Percentiles rank a stretch among this genome's conserved stretches.
These are phyloP conservation scores for Plasmodium inui DNA, from an alignment of 169 alveolate species.

Conservation along the genomic window DNA sequence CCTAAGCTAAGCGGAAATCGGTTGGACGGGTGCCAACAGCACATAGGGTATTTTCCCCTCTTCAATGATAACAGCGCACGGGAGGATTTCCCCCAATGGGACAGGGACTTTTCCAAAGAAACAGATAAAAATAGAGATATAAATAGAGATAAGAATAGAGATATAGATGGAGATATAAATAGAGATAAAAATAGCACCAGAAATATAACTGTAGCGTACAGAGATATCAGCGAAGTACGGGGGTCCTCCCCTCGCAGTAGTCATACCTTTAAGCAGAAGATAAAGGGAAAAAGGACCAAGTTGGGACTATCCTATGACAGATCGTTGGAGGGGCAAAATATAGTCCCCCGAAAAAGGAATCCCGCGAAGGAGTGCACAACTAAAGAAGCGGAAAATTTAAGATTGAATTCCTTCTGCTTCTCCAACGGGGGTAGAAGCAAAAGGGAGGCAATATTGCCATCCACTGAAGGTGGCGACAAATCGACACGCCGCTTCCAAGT, in stretches of 20 bases:
- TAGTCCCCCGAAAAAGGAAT: not conserved
- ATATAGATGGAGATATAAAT: too few species aligned
- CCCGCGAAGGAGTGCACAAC: not conserved
- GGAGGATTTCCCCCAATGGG: not conserved
- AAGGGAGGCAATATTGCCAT: not conserved
- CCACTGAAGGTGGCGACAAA: not conserved
- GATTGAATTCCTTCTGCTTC: not conserved
- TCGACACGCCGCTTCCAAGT: not conserved
- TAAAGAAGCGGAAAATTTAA: not conserved
- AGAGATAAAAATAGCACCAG: not conserved
- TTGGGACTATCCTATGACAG: not conserved
- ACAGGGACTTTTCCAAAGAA: not conserved
- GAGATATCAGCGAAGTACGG: not conserved
- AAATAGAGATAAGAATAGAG: too few species aligned
- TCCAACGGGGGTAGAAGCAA: not conserved
- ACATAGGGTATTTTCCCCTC: not conserved
- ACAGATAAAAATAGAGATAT: not conserved
- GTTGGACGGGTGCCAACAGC: not conserved
- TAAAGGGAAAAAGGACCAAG: not conserved
- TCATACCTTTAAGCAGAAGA: not conserved
- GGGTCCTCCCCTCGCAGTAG: not conserved
- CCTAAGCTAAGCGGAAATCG: not conserved
- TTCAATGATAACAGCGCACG: not conserved
- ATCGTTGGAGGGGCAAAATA: not conserved
- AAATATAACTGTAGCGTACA: not conserved